phyloP scores from a whole-genome alignment of 768 basidiomycete species.

The Cystobasidium onofrii region DNA sequence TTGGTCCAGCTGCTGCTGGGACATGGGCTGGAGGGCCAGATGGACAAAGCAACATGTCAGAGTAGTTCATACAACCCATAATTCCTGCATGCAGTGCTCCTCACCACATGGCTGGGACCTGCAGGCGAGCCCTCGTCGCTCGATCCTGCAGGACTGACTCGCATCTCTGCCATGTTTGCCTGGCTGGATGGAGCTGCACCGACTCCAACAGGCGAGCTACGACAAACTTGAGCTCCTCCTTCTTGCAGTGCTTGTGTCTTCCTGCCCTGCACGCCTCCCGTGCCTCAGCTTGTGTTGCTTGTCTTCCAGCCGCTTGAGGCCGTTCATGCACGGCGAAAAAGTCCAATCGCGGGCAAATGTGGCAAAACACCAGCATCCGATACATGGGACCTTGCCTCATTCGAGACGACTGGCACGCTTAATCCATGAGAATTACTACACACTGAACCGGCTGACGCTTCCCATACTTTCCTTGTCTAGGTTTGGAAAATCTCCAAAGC shows the following conservation, averaged over 20 bases:
- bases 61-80: background rate
- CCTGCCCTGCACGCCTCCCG: background rate
- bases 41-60: background rate
- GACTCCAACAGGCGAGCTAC: background rate
- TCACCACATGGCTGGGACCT: slow-evolving; percentile 14
- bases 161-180: slow-evolving; percentile 13
- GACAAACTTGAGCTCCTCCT: too few relatives aligned
- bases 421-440: too few relatives aligned
- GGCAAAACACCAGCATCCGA: too few relatives aligned
- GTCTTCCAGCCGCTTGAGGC: background rate
- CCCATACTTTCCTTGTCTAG: too few relatives aligned
- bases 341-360: too few relatives aligned
- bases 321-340: background rate
- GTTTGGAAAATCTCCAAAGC: too few relatives aligned
- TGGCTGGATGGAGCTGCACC: background rate
- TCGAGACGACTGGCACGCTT: too few relatives aligned
- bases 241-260: background rate
- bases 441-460: too few relatives aligned
- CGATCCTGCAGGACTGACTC: slow-evolving; percentile 17
- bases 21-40: slow-evolving; percentile 45
- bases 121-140: slow-evolving; percentile 24
- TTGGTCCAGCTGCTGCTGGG: slow-evolving; percentile 66
- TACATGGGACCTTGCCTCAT: too few relatives aligned
- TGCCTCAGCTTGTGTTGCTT: background rate
- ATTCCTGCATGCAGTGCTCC: background rate